These are phyloP conservation scores for Pelargonium australe DNA, from an alignment of 441 rosid species.

Conservation along the genomic window DNA sequence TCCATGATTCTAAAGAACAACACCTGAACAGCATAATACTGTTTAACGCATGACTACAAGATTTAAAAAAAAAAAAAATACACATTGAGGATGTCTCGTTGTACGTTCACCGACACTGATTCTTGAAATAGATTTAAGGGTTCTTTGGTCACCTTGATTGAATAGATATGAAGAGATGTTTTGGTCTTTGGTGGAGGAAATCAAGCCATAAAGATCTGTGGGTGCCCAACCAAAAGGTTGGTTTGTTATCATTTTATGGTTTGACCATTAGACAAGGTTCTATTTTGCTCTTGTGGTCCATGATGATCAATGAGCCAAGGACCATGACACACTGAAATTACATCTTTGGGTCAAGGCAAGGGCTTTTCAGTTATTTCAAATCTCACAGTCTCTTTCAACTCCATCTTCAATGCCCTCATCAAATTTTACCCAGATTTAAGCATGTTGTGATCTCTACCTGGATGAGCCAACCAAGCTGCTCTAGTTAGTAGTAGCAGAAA, in stretches of 20 bases:
- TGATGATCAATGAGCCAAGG: too few species aligned
- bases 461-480: too few species aligned
- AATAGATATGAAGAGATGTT: not conserved
- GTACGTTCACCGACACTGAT: slow-evolving; percentile 49
- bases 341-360: too few species aligned
- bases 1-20: not conserved
- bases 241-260: not conserved
- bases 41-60: not conserved
- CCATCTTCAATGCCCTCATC: too few species aligned
- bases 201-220: not conserved
- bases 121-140: slow-evolving; percentile 17
- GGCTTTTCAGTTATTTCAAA: too few species aligned
- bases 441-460: too few species aligned
- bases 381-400: too few species aligned
- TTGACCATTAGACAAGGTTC: not conserved
- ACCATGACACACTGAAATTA: too few species aligned
- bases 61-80: not conserved
- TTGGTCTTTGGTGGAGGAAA: slow-evolving; percentile 11
- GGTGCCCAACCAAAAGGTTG: not conserved
- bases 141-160: slow-evolving; percentile 17
- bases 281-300: too few species aligned
- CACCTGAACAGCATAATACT: not conserved
- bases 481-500: too few species aligned
- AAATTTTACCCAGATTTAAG: too few species aligned
- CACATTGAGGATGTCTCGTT: slow-evolving; percentile 21